Evolutionary conservation across 1,139 yeast species (phyloP).

Genomic region (Arxiozyma bovina): DNA sequence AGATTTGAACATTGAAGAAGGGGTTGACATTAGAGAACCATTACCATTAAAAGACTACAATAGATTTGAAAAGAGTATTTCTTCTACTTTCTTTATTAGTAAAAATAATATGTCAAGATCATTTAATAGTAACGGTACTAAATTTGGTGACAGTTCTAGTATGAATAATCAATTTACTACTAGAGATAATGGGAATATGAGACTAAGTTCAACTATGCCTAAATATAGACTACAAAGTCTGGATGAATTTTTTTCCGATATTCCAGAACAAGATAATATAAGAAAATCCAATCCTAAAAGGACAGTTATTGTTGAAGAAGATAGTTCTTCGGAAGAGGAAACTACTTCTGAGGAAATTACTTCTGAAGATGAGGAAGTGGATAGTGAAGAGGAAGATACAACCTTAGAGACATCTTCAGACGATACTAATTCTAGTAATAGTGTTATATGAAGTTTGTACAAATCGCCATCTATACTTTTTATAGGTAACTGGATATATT

Average conservation of each 20-base stretch:
- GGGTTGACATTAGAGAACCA: conserved; percentile 17
- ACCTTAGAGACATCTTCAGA: conserved; percentile 3
- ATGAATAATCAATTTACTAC: neutral
- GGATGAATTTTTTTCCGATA: conserved; percentile 76
- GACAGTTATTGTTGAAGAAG: conserved; percentile 29
- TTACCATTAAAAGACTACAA: conserved; percentile 25
- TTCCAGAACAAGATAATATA: conserved; percentile 21
- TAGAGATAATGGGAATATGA: neutral
- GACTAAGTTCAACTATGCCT: conserved; percentile 15
- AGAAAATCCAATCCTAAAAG: conserved; percentile 21
- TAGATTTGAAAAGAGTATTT: conserved; percentile 25
- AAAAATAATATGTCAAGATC: conserved; percentile 5
- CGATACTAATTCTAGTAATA: conserved; percentile 4
- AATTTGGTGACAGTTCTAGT: neutral
- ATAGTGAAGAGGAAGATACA: conserved; percentile 4
- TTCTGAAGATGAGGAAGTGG: conserved; percentile 4
- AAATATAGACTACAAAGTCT: conserved; percentile 61
- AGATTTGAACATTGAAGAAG: neutral
- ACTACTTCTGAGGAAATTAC: conserved; percentile 13
- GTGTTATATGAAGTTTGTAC: neutral
- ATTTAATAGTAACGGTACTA: neutral
- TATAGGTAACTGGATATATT: too few species aligned
- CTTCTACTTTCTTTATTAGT: conserved; percentile 21
- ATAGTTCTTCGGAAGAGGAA: conserved; percentile 9
- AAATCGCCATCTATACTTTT: too few species aligned